phyloP scores from a whole-genome alignment of 352 stramenopile genomes.

The Phytopythium delawarense region DNA sequence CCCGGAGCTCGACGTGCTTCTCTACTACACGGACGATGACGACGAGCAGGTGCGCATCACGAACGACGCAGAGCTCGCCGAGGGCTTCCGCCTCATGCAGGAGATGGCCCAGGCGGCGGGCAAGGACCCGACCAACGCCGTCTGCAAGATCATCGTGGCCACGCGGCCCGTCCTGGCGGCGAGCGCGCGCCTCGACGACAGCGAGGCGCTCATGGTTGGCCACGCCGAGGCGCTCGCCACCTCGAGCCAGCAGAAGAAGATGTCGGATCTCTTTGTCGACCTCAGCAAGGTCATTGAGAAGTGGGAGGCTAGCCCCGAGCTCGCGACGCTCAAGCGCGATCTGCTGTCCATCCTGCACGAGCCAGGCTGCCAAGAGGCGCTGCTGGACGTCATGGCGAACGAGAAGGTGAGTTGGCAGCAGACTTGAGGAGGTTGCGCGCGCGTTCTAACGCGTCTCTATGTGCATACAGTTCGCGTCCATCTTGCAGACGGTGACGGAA shows the following conservation, averaged over 20 bases:
- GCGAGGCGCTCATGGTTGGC: conserved; percentile 10
- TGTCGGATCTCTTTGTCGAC: conserved; percentile 69
- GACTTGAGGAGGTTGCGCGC: not conserved
- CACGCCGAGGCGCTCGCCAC: conserved; percentile 39
- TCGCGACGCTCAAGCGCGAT: conserved; percentile 65
- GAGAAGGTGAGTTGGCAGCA: conserved; percentile 22
- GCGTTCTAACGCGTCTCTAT: not conserved
- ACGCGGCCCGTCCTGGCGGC: conserved; percentile 17
- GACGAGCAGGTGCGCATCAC: conserved; percentile 80
- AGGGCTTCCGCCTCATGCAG: conserved; percentile 76
- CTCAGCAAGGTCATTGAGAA: conserved; percentile 74
- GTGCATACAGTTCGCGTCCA: conserved; percentile 36
- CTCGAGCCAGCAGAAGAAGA: conserved; percentile 48
- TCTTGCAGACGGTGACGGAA: conserved; percentile 61
- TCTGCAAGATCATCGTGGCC: conserved; percentile 73
- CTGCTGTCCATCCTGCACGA: conserved; percentile 71
- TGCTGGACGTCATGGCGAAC: conserved; percentile 73
- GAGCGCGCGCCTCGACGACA: conserved; percentile 19
- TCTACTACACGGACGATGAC: conserved; percentile 85
- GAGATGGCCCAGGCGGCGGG: conserved; percentile 45
- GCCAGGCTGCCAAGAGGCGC: conserved; percentile 60
- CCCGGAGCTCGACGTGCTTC: conserved; percentile 33
- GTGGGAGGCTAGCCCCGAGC: conserved; percentile 51
- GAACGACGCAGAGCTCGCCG: conserved; percentile 73
- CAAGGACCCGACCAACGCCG: conserved; percentile 33